These are phyloP conservation scores for Cubamyces lactineus DNA, from an alignment of 768 basidiomycete species.

Conservation along the genomic window DNA sequence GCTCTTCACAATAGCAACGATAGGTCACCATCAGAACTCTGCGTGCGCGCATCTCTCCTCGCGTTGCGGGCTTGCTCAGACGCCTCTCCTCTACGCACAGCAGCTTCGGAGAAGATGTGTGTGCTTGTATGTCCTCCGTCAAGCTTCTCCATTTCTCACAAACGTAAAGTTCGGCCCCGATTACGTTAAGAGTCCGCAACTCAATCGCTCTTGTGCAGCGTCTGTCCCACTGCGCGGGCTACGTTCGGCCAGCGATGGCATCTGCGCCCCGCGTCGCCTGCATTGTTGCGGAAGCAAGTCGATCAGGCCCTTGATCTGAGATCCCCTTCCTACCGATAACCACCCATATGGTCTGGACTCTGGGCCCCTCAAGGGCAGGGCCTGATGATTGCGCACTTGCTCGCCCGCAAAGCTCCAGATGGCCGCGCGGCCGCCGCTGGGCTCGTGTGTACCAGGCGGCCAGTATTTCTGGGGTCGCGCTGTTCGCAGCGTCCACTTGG, in stretches of 20 bases:
- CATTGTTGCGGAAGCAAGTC: slow-evolving; percentile 7
- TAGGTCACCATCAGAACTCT: background rate
- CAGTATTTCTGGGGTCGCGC: background rate
- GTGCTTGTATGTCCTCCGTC: slow-evolving; percentile 8
- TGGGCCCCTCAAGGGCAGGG: background rate
- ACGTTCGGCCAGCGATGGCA: slow-evolving; percentile 8
- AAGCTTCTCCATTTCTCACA: background rate
- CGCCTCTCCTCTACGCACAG: background rate
- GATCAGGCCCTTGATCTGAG: slow-evolving; percentile 18
- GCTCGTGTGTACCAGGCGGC: background rate
- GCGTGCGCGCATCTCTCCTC: background rate
- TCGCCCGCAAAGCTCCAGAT: background rate
- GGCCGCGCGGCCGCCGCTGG: slow-evolving; percentile 4
- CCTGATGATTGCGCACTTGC: background rate
- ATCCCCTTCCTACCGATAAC: slow-evolving; percentile 7
- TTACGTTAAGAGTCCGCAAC: slow-evolving; percentile 7
- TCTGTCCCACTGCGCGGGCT: background rate
- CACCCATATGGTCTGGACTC: slow-evolving; percentile 9
- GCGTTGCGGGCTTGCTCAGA: background rate
- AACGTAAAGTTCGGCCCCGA: background rate
- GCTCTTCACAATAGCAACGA: slow-evolving; percentile 1
- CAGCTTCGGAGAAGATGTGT: background rate
- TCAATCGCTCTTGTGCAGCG: slow-evolving; percentile 5
- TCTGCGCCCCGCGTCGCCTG: slow-evolving; percentile 1
- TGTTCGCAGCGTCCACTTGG: background rate